Conservation (phyloP, 441 rosid genomes). For the Macaranga tanarius region DNA sequence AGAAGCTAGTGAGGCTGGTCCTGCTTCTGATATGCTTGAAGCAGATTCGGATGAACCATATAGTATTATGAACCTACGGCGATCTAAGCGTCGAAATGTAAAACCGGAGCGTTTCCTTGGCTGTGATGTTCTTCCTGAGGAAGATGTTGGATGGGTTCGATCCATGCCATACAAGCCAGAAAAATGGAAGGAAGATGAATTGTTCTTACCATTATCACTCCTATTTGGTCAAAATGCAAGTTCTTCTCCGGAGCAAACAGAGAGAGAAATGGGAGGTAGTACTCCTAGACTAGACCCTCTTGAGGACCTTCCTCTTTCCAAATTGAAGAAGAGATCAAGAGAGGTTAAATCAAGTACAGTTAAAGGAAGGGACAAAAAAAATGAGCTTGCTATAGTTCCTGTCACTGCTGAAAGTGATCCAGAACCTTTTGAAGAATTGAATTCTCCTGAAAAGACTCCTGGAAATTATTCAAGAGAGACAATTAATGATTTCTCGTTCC, state of each 20-base stretch:
- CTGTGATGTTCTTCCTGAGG: constrained; percentile 42
- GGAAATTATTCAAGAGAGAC: constrained; percentile 18
- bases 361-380: constrained; percentile 25
- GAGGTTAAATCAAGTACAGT: constrained; percentile 23
- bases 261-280: constrained; percentile 19
- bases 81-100: constrained; percentile 73
- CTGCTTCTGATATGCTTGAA: constrained; percentile 24
- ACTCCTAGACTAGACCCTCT: constrained; percentile 5
- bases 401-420: constrained; percentile 38
- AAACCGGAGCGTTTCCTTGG: constrained; percentile 71
- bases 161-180: constrained; percentile 41
- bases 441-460: constrained; percentile 30
- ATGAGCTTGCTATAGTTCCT: constrained; percentile 55
- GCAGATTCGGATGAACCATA: constrained; percentile 21
- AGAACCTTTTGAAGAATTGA: constrained; percentile 32
- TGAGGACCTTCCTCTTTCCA: constrained; percentile 25
- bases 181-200: constrained; percentile 42
- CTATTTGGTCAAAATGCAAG: constrained; percentile 33
- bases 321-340: constrained; percentile 22
- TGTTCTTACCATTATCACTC: constrained; percentile 50
- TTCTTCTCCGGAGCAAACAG: constrained; percentile 25
- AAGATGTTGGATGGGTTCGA: constrained; percentile 43
- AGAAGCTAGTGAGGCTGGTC: constrained; percentile 31
- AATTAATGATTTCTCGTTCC: constrained; percentile 22
- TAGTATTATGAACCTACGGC: constrained; percentile 51